Evolutionary conservation across 805 yeast genomes (phyloP).

Genomic region (Candida montana): DNA sequence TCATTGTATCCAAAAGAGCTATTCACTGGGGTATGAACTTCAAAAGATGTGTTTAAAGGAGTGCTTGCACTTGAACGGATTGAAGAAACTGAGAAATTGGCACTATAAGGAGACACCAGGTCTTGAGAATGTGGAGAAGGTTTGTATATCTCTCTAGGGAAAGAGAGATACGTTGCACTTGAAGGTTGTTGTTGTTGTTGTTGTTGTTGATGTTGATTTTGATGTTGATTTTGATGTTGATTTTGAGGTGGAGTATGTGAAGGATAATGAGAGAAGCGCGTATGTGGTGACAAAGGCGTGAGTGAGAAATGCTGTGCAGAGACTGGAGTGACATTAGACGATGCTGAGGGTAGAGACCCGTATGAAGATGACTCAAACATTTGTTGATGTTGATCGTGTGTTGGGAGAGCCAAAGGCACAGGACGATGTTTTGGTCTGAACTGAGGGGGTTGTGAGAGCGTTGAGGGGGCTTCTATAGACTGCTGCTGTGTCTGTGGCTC

Average conservation of each 20-base stretch:
- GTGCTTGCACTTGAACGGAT: slow-evolving; percentile 12
- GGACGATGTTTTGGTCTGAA: slow-evolving; percentile 26
- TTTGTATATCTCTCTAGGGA: slow-evolving; percentile 7
- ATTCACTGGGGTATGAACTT: neutral
- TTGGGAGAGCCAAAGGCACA: slow-evolving; percentile 18
- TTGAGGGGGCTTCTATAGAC: slow-evolving; percentile 10
- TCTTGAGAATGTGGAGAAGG: slow-evolving; percentile 3
- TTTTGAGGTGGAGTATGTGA: too few relatives aligned
- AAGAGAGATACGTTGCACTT: slow-evolving; percentile 12
- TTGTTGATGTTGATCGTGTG: slow-evolving; percentile 5
- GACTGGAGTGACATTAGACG: slow-evolving; percentile 10
- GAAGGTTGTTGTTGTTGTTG: slow-evolving; percentile 8
- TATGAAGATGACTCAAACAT: too few relatives aligned
- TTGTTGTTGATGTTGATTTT: neutral
- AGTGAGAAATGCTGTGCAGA: slow-evolving; percentile 13
- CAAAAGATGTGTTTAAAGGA: slow-evolving; percentile 8
- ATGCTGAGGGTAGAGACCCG: slow-evolving; percentile 9
- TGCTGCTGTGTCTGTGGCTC: slow-evolving; percentile 6
- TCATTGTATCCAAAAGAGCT: neutral
- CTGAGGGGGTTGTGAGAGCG: slow-evolving; percentile 19
- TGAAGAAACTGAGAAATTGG: slow-evolving; percentile 11
- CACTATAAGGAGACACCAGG: slow-evolving; percentile 17
- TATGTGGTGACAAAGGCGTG: slow-evolving; percentile 15
- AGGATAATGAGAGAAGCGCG: neutral
- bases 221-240: slow-evolving; percentile 3